Conservation (phyloP, 108 stramenopile species). For the Fistulifera solaris region DNA sequence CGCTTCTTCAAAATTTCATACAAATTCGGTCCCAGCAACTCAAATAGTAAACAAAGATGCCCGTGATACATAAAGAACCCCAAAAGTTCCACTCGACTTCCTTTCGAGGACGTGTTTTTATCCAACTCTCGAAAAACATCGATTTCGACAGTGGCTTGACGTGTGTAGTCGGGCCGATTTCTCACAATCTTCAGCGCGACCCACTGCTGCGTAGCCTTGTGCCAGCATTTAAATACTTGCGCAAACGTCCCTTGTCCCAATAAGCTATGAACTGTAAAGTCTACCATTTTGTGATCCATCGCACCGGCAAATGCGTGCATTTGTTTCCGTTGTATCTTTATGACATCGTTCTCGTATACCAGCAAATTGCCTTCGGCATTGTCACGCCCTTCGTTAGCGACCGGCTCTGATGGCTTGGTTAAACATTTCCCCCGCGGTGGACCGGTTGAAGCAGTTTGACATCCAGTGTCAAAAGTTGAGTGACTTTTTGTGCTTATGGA, state of each 20-base stretch:
- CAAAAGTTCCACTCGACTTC: slow-evolving; percentile 74
- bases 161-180: slow-evolving; percentile 90
- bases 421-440: slow-evolving; percentile 46
- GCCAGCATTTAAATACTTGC: slow-evolving; percentile 88
- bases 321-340: slow-evolving; percentile 35
- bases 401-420: slow-evolving; percentile 57
- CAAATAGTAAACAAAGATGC: slow-evolving; percentile 94
- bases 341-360: slow-evolving; percentile 49
- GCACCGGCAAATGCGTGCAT: slow-evolving; percentile 12
- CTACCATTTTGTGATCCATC: slow-evolving; percentile 5
- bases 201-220: slow-evolving; percentile 38
- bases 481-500: neutral
- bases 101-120: neutral
- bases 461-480: neutral
- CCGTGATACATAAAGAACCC: slow-evolving; percentile 82
- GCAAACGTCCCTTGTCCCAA: slow-evolving; percentile 96
- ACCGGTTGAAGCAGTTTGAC: neutral
- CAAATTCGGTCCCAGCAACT: slow-evolving; percentile 84
- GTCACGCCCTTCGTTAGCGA: slow-evolving; percentile 54
- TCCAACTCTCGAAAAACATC: slow-evolving; percentile 68
- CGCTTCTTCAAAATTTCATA: slow-evolving; percentile 91
- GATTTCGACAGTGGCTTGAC: slow-evolving; percentile 91
- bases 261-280: slow-evolving; percentile 52
- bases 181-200: slow-evolving; percentile 97
- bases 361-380: slow-evolving; percentile 76